Percentiles rank a stretch among this genome's conserved stretches.
phyloP scores from a whole-genome alignment of 2,329 filamentous ascomycete genomes.

The Stagonosporopsis chrysanthemi region DNA sequence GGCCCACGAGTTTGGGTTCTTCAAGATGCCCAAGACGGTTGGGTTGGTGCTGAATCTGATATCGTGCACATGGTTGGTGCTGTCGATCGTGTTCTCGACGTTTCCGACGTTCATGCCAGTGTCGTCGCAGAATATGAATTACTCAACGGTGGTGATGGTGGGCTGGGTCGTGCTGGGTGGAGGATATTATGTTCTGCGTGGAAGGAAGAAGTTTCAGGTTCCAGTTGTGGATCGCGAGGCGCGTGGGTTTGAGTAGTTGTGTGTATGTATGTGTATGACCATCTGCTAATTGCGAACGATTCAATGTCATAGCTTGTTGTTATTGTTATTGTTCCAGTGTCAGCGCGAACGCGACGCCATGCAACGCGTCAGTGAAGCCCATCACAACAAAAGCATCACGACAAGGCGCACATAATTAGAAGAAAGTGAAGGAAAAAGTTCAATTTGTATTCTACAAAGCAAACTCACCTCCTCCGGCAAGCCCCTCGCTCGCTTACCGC shows the following conservation, averaged over 20 bases:
- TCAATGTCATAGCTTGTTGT: background rate
- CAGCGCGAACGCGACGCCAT: background rate
- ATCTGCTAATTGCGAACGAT: too few relatives aligned
- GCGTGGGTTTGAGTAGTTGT: constrained; percentile 12
- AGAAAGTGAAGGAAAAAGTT: background rate
- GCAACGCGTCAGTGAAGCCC: background rate
- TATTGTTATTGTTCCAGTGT: background rate
- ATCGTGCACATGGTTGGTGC: constrained; percentile 53
- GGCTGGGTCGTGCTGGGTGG: constrained; percentile 51
- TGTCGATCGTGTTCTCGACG: constrained; percentile 57
- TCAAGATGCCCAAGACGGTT: constrained; percentile 40
- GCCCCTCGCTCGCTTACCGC: constrained; percentile 1
- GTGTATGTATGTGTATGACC: background rate
- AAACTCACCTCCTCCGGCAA: background rate
- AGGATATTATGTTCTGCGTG: constrained; percentile 44
- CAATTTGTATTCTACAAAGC: background rate
- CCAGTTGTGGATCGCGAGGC: constrained; percentile 30
- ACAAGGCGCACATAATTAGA: too few relatives aligned
- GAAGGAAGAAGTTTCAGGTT: constrained; percentile 36
- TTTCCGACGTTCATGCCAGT: constrained; percentile 55
- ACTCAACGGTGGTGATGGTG: constrained; percentile 54
- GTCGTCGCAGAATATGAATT: constrained; percentile 57
- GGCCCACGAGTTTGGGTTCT: constrained; percentile 21
- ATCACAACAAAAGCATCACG: background rate
- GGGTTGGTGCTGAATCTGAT: constrained; percentile 53